Conservation (phyloP, 306 rosid species). For the Prunus campanulata region DNA sequence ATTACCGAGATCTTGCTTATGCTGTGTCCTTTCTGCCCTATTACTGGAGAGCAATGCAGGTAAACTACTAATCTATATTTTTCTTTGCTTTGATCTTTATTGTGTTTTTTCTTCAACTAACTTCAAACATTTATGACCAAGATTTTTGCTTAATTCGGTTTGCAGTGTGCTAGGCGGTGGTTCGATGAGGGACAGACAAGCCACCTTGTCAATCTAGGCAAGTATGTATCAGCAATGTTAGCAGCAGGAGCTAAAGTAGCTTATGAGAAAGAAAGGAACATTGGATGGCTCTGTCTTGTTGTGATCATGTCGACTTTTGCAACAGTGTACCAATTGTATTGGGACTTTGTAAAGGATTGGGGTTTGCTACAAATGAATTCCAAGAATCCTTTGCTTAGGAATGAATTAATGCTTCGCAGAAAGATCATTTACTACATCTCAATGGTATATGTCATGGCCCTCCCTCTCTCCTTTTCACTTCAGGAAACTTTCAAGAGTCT, state of each 20-base stretch:
- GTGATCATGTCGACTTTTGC: slow-evolving; percentile 90
- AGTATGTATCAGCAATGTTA: slow-evolving; percentile 96
- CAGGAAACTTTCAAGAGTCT: slow-evolving; percentile 7
- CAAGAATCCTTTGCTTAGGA: slow-evolving; percentile 97
- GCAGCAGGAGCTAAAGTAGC: slow-evolving; percentile 99
- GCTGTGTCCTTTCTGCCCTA: slow-evolving; percentile 96
- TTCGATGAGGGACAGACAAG: slow-evolving; percentile 92
- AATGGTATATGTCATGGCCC: slow-evolving; percentile 61
- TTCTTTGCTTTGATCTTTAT: neutral
- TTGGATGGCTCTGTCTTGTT: slow-evolving; percentile 81
- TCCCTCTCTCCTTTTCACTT: neutral
- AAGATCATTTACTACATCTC: slow-evolving; percentile 85
- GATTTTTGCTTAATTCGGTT: neutral
- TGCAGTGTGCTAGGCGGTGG: slow-evolving; percentile 95
- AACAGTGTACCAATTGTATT: slow-evolving; percentile 91
- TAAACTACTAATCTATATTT: slow-evolving; percentile 6
- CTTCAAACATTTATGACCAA: neutral
- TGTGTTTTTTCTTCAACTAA: neutral
- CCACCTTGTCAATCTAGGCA: slow-evolving; percentile 85
- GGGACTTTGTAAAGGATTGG: slow-evolving; percentile 99
- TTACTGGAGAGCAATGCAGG: slow-evolving; percentile 99
- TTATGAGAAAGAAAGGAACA: slow-evolving; percentile 71
- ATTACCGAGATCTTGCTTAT: slow-evolving; percentile 78
- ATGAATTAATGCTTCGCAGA: slow-evolving; percentile 81
- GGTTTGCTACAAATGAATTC: slow-evolving; percentile 95